These are phyloP conservation scores for Cyclotella kingstonii DNA, from an alignment of 108 stramenopile genomes.

Conservation along the genomic window DNA sequence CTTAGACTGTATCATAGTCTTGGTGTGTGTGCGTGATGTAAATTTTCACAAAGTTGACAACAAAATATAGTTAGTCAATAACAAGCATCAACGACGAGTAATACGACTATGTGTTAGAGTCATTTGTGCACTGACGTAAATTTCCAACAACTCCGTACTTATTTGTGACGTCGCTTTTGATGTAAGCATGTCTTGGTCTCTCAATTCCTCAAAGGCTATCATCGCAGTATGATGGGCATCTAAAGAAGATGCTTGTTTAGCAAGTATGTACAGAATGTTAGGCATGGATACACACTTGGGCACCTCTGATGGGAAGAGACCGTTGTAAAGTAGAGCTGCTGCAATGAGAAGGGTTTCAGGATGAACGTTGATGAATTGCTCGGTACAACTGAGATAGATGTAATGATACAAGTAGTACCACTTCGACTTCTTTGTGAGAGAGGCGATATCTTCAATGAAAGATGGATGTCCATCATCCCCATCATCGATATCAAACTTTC, in stretches of 20 bases:
- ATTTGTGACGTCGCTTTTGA: slow-evolving; percentile 35
- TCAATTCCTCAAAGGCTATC: slow-evolving; percentile 52
- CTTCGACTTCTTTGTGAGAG: slow-evolving; percentile 24
- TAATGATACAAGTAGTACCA: slow-evolving; percentile 59
- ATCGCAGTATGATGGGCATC: slow-evolving; percentile 67
- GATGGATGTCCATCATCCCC: not conserved
- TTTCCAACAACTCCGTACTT: slow-evolving; percentile 61
- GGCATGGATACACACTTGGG: slow-evolving; percentile 54
- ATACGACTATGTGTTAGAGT: too few relatives aligned
- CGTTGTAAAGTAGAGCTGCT: slow-evolving; percentile 55
- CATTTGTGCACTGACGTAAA: slow-evolving; percentile 36
- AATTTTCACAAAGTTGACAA: too few relatives aligned
- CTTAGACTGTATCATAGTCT: slow-evolving; percentile 34
- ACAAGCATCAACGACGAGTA: too few relatives aligned
- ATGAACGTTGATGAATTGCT: slow-evolving; percentile 58
- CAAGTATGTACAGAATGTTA: slow-evolving; percentile 65
- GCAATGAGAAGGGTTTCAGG: slow-evolving; percentile 64
- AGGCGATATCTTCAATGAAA: not conserved
- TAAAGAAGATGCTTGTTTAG: slow-evolving; percentile 51
- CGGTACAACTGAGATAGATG: slow-evolving; percentile 53
- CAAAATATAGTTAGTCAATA: too few relatives aligned
- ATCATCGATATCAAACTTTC: not conserved
- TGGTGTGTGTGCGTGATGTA: too few relatives aligned
- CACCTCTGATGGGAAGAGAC: slow-evolving; percentile 33
- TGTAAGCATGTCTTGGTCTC: slow-evolving; percentile 39